Evolutionary conservation across 805 yeast species (phyloP).

Genomic region (Kockiozyma suomiensis): DNA sequence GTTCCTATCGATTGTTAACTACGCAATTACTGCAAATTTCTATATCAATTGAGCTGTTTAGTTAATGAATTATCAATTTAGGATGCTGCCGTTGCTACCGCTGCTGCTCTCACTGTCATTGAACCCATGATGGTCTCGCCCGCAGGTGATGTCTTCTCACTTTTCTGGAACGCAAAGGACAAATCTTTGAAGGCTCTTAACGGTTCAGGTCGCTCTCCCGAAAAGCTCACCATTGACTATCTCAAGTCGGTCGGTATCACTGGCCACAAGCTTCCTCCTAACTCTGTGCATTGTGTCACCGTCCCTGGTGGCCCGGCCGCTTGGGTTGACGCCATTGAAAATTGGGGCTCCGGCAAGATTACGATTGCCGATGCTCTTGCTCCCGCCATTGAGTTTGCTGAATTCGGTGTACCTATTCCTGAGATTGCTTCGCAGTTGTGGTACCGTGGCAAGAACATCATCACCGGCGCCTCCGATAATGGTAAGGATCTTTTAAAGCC

Average conservation of each 20-base stretch:
- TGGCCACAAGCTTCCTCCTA: constrained; percentile 53
- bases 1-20: too few relatives aligned
- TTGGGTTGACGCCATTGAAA: constrained; percentile 68
- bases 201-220: constrained; percentile 75
- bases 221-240: constrained; percentile 51
- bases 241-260: constrained; percentile 50
- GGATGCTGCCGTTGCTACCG: constrained; percentile 50
- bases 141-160: constrained; percentile 55
- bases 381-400: constrained; percentile 72
- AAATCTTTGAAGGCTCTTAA: constrained; percentile 65
- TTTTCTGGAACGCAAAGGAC: constrained; percentile 55
- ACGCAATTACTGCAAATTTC: neutral
- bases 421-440: constrained; percentile 59
- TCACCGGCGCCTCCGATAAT: constrained; percentile 41
- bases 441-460: constrained; percentile 50
- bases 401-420: constrained; percentile 65
- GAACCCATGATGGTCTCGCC: constrained; percentile 49
- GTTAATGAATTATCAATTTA: neutral
- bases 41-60: neutral
- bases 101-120: constrained; percentile 44
- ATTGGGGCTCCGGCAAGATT: constrained; percentile 74
- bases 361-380: constrained; percentile 58
- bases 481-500: constrained; percentile 43
- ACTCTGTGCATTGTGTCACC: constrained; percentile 61
- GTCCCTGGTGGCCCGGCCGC: constrained; percentile 84